Percentiles rank a stretch among this genome's conserved stretches.
Evolutionary conservation across 2,329 filamentous ascomycete genomes (phyloP).

Genomic region (Aspergillus amoenus): DNA sequence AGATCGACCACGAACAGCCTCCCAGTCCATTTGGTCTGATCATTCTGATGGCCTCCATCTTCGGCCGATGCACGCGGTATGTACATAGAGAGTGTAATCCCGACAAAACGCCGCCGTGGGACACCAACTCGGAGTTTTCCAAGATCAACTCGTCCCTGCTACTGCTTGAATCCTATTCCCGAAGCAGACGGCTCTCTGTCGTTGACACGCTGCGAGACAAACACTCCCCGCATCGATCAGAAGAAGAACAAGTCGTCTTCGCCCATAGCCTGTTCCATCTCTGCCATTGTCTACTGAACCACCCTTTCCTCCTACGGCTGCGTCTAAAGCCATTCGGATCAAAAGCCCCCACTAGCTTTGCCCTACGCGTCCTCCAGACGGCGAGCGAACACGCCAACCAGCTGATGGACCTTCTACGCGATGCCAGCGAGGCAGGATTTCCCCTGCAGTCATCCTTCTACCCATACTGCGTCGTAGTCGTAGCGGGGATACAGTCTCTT

Average conservation of each 20-base stretch:
- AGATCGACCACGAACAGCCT: conserved; percentile 13
- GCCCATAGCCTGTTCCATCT: conserved; percentile 35
- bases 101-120: conserved; percentile 34
- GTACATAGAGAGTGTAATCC: conserved; percentile 23
- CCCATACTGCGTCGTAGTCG: conserved; percentile 34
- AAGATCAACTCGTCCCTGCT: conserved; percentile 32
- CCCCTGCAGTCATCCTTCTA: conserved; percentile 31
- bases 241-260: conserved; percentile 29
- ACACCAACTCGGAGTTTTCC: conserved; percentile 36
- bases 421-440: conserved; percentile 21
- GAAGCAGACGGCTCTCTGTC: conserved; percentile 19
- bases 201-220: conserved; percentile 23
- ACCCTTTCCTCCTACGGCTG: conserved; percentile 34
- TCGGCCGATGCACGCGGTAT: conserved; percentile 34
- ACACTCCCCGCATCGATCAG: conserved; percentile 1
- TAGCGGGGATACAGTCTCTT: conserved; percentile 15
- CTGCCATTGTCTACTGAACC: conserved; percentile 37
- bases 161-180: conserved; percentile 32
- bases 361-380: conserved; percentile 24
- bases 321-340: conserved; percentile 24
- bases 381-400: conserved; percentile 30
- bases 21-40: conserved; percentile 28
- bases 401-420: conserved; percentile 26
- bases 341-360: conserved; percentile 33
- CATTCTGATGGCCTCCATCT: conserved; percentile 33